Evolutionary conservation across 2,329 filamentous ascomycete genomes (phyloP).

Genomic region (Sordariomycetes sp.): DNA sequence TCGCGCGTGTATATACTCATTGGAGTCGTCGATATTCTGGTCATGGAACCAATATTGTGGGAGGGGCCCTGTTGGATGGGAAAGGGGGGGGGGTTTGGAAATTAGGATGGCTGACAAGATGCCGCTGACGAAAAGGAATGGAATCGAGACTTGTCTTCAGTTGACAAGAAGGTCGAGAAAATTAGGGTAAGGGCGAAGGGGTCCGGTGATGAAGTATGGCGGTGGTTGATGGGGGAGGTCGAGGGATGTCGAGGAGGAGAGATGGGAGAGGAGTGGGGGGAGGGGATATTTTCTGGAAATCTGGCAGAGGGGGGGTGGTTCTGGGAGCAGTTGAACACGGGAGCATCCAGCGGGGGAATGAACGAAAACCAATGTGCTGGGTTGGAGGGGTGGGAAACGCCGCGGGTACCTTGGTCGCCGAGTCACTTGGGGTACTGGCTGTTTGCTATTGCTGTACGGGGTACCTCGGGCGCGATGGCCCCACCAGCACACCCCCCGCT

Average conservation of each 20-base stretch:
- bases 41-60: slow-evolving; percentile 23
- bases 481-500: background rate
- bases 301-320: slow-evolving; percentile 2
- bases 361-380: slow-evolving; percentile 6
- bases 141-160: slow-evolving; percentile 5
- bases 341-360: background rate
- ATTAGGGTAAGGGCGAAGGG: slow-evolving; percentile 1
- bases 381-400: slow-evolving; percentile 5
- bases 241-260: slow-evolving; percentile 6
- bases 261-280: slow-evolving; percentile 3
- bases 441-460: slow-evolving; percentile 4
- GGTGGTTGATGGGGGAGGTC: background rate
- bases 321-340: background rate
- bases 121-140: slow-evolving; percentile 3
- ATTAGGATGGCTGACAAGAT: slow-evolving; percentile 7
- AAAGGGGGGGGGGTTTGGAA: slow-evolving; percentile 5
- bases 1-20: slow-evolving; percentile 42
- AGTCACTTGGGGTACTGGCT: background rate
- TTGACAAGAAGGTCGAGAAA: slow-evolving; percentile 1
- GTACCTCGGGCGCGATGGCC: slow-evolving; percentile 3
- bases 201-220: slow-evolving; percentile 3
- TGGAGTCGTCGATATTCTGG: slow-evolving; percentile 27
- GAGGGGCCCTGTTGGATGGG: slow-evolving; percentile 11
- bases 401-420: slow-evolving; percentile 1
- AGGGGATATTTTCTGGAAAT: slow-evolving; percentile 6